Evolutionary conservation across 495 filamentous ascomycete species (phyloP).

Genomic region (Penicillium paxilli): DNA sequence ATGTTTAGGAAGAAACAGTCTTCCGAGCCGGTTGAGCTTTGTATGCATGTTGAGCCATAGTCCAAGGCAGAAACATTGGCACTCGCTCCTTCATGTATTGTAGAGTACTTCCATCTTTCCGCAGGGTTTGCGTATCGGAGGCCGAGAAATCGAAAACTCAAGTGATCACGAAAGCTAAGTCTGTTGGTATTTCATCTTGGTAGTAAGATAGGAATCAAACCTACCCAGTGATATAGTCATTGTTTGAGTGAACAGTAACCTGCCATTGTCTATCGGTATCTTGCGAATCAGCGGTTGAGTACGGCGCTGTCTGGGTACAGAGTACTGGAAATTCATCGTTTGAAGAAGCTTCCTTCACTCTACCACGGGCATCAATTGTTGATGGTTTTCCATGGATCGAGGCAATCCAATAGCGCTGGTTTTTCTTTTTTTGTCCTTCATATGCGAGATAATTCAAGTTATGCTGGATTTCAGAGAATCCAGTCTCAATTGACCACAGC

Average conservation of each 20-base stretch:
- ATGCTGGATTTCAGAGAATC: neutral
- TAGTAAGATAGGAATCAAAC: neutral
- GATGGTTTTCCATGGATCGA: conserved; percentile 7
- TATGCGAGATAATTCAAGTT: conserved; percentile 16
- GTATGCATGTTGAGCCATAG: conserved; percentile 17
- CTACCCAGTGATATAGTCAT: conserved; percentile 22
- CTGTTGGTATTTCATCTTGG: neutral
- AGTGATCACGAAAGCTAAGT: conserved; percentile 24
- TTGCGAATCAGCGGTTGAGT: conserved; percentile 12
- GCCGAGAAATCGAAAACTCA: conserved; percentile 24
- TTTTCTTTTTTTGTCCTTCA: conserved; percentile 4
- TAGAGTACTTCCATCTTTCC: conserved; percentile 21
- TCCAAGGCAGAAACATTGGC: conserved; percentile 18
- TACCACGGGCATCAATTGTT: conserved; percentile 11
- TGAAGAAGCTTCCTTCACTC: conserved; percentile 6
- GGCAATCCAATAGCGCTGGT: conserved; percentile 19
- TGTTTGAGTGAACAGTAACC: conserved; percentile 17
- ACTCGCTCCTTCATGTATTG: conserved; percentile 14
- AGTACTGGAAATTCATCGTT: conserved; percentile 13
- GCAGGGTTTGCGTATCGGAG: conserved; percentile 22
- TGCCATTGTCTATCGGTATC: conserved; percentile 18
- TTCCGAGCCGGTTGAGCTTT: conserved; percentile 22
- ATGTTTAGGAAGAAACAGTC: conserved; percentile 46
- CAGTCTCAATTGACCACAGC: conserved; percentile 8
- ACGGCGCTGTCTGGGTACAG: conserved; percentile 21